Evolutionary conservation across 1,139 yeast species (phyloP).

Genomic region (Taphrina sp.): DNA sequence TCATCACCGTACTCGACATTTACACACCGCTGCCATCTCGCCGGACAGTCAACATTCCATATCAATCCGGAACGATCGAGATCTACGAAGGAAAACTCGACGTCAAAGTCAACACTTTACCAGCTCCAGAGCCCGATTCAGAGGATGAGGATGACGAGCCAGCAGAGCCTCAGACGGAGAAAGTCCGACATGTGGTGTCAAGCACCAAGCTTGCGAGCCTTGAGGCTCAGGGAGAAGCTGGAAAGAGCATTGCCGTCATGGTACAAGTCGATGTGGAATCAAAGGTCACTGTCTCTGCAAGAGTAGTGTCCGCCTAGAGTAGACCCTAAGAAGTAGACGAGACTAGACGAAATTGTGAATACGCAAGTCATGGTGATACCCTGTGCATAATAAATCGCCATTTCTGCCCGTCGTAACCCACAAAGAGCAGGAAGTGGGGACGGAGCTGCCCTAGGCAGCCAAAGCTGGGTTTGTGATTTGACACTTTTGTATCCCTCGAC

Average conservation of each 20-base stretch:
- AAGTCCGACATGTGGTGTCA: constrained; percentile 70
- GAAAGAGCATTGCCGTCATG: constrained; percentile 69
- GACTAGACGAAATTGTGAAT: too few relatives aligned
- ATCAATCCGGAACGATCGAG: constrained; percentile 54
- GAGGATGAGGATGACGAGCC: constrained; percentile 52
- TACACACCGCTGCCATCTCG: constrained; percentile 93
- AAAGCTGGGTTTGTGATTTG: too few relatives aligned
- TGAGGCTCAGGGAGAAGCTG: constrained; percentile 68
- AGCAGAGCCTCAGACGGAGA: constrained; percentile 72
- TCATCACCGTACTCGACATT: constrained; percentile 69
- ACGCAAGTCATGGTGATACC: too few relatives aligned
- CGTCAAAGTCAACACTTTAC: constrained; percentile 59
- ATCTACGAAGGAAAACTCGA: constrained; percentile 83
- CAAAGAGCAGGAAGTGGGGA: too few relatives aligned
- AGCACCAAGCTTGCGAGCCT: constrained; percentile 66
- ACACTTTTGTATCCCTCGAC: too few relatives aligned
- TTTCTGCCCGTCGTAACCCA: too few relatives aligned
- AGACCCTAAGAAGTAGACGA: too few relatives aligned
- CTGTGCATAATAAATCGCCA: too few relatives aligned
- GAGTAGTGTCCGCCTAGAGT: too few relatives aligned
- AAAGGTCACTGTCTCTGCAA: constrained; percentile 74
- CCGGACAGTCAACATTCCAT: constrained; percentile 65
- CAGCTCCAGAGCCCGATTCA: constrained; percentile 34
- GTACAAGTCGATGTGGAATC: constrained; percentile 85
- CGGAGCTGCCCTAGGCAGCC: too few relatives aligned